Conservation (phyloP, 164 flowering plant species). For the Taxillus chinensis region DNA sequence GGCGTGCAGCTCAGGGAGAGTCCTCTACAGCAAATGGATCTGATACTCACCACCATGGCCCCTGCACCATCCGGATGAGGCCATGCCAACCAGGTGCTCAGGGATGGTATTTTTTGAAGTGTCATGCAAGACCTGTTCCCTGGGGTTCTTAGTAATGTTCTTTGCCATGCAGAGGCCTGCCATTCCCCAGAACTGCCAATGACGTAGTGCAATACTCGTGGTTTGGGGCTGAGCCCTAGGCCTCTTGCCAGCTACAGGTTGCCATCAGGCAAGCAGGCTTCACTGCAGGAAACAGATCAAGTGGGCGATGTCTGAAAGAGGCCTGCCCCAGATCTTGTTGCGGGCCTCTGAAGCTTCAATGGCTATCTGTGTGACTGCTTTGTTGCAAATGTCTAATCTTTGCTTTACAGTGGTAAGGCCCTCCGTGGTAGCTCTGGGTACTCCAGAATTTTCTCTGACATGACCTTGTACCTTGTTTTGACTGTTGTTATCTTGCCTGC, state of each 20-base stretch:
- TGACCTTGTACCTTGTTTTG: conserved; percentile 89
- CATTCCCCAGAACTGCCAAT: conserved; percentile 92
- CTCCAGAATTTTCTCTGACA: conserved; percentile 81
- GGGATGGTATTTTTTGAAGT: conserved; percentile 87
- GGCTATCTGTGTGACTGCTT: conserved; percentile 84
- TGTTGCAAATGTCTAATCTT: conserved; percentile 65
- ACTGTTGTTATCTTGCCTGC: conserved; percentile 91
- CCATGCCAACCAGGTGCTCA: conserved; percentile 88
- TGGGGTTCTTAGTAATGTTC: conserved; percentile 87
- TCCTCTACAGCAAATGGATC: conserved; percentile 43
- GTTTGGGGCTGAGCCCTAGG: conserved; percentile 68
- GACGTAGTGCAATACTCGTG: conserved; percentile 71
- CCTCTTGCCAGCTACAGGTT: conserved; percentile 73
- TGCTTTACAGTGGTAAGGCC: conserved; percentile 75
- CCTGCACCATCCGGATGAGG: conserved; percentile 95
- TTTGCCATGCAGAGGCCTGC: conserved; percentile 91
- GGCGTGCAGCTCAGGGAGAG: conserved; percentile 72
- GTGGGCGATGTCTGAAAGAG: conserved; percentile 73
- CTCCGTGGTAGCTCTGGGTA: conserved; percentile 81
- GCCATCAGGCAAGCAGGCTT: conserved; percentile 84
- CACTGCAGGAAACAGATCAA: conserved; percentile 87
- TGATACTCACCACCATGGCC: conserved; percentile 47
- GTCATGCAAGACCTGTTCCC: conserved; percentile 69
- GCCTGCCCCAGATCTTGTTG: conserved; percentile 77
- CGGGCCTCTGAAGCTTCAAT: conserved; percentile 70